A percentile compares a stretch with the other conserved stretches of the same genome.
These are phyloP conservation scores for Auricularia heimuer DNA, from an alignment of 768 basidiomycete species.

Conservation along the genomic window DNA sequence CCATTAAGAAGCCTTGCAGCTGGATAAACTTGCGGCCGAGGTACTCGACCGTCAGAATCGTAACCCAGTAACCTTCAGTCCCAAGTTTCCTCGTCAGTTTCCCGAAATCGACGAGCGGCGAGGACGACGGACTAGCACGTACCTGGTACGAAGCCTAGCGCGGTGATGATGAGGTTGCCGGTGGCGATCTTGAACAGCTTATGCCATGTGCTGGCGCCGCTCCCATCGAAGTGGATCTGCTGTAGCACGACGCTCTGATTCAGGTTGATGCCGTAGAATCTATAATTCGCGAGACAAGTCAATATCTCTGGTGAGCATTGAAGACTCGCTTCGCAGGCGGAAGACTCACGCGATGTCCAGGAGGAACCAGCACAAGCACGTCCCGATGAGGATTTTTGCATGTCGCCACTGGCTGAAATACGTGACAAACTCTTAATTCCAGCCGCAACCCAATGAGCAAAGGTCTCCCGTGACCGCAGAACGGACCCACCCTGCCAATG, in stretches of 20 bases:
- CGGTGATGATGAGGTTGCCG: constrained; percentile 64
- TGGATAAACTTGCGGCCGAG: constrained; percentile 38
- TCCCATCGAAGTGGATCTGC: constrained; percentile 59
- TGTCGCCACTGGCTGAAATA: constrained; percentile 73
- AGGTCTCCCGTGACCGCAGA: neutral
- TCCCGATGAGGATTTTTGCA: constrained; percentile 55
- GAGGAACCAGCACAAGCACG: constrained; percentile 63
- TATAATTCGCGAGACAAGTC: too few species aligned
- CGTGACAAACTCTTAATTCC: constrained; percentile 52
- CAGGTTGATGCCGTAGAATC: constrained; percentile 67
- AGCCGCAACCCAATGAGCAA: too few species aligned
- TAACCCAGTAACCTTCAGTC: constrained; percentile 51
- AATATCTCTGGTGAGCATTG: too few species aligned
- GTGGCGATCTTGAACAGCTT: constrained; percentile 56
- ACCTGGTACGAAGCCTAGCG: constrained; percentile 70
- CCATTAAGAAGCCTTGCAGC: constrained; percentile 37
- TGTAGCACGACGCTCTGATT: constrained; percentile 46
- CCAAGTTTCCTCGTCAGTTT: neutral
- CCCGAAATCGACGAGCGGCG: too few species aligned
- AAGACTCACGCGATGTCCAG: constrained; percentile 54
- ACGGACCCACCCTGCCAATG: neutral
- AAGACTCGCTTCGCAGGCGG: neutral
- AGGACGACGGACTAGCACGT: neutral
- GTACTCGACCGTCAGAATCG: constrained; percentile 60
- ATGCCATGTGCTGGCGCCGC: constrained; percentile 43